phyloP scores from a whole-genome alignment of 352 stramenopile genomes.

The Phytopythium delawarense region DNA sequence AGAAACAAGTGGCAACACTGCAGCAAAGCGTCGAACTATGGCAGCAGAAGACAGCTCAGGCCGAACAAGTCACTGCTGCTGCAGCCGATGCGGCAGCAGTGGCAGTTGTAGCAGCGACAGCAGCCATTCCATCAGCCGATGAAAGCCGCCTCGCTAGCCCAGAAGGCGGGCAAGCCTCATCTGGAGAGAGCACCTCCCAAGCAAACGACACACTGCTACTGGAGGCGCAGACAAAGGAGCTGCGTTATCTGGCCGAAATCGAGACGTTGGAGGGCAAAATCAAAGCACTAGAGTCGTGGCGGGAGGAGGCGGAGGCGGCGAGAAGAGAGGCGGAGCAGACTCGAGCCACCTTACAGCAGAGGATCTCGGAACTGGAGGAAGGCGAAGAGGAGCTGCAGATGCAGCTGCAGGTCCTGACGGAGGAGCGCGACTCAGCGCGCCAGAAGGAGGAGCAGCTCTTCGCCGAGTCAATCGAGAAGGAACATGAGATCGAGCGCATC shows the following conservation, averaged over 20 bases:
- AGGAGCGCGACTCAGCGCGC: slow-evolving; percentile 75
- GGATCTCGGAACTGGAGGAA: slow-evolving; percentile 58
- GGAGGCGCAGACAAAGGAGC: slow-evolving; percentile 69
- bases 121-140: not conserved
- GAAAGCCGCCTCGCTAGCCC: not conserved
- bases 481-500: slow-evolving; percentile 86
- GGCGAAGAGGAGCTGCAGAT: slow-evolving; percentile 75
- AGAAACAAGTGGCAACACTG: slow-evolving; percentile 26
- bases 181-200: slow-evolving; percentile 16
- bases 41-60: slow-evolving; percentile 20
- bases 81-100: not conserved
- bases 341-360: slow-evolving; percentile 27
- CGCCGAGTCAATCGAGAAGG: slow-evolving; percentile 79
- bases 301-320: slow-evolving; percentile 24
- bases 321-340: slow-evolving; percentile 35
- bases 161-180: slow-evolving; percentile 10
- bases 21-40: slow-evolving; percentile 17
- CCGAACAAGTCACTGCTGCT: slow-evolving; percentile 12
- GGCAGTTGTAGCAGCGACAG: no score
- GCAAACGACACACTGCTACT: slow-evolving; percentile 51
- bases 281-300: slow-evolving; percentile 38
- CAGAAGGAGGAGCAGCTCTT: slow-evolving; percentile 86
- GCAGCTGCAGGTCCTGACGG: slow-evolving; percentile 79
- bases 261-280: slow-evolving; percentile 69
- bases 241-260: slow-evolving; percentile 60